A percentile compares a stretch with the other conserved stretches of the same genome.
phyloP scores from a whole-genome alignment of 2,329 filamentous ascomycete species.

The Trichoderma cornu-damae region DNA sequence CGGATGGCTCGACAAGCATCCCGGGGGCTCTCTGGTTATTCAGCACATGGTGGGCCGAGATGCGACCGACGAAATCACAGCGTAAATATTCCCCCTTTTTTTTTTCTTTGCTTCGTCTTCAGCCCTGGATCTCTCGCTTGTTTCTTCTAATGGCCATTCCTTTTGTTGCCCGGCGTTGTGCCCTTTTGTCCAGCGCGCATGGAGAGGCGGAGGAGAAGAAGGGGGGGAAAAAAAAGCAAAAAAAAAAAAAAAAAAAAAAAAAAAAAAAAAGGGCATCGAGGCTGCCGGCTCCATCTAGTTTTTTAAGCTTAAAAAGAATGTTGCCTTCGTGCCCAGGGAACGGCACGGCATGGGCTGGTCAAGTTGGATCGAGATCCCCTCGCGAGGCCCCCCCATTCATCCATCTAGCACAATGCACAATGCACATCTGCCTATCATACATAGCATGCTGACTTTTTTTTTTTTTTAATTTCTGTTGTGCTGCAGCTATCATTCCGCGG shows the following conservation, averaged over 20 bases:
- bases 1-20: conserved; percentile 82
- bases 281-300: not conserved
- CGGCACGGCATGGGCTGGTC: not conserved
- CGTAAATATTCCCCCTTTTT: conserved; percentile 47
- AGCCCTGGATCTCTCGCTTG: too few species aligned
- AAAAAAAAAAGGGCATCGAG: not conserved
- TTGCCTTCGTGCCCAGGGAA: not conserved
- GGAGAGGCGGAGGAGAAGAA: too few species aligned
- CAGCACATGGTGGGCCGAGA: conserved; percentile 89
- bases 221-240: not conserved
- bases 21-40: conserved; percentile 86
- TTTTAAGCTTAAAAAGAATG: conserved; percentile 19
- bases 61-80: conserved; percentile 90
- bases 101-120: too few species aligned
- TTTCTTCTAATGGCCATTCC: not conserved
- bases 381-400: conserved; percentile 1
- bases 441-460: conserved; percentile 22
- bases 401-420: not conserved
- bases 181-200: not conserved
- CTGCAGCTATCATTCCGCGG: conserved; percentile 51
- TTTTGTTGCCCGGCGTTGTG: not conserved
- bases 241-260: not conserved
- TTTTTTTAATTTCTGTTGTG: not conserved
- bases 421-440: not conserved
- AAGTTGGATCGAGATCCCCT: conserved; percentile 7